Evolutionary conservation across 768 basidiomycete genomes (phyloP).

Genomic region (Polyporus arcularius): DNA sequence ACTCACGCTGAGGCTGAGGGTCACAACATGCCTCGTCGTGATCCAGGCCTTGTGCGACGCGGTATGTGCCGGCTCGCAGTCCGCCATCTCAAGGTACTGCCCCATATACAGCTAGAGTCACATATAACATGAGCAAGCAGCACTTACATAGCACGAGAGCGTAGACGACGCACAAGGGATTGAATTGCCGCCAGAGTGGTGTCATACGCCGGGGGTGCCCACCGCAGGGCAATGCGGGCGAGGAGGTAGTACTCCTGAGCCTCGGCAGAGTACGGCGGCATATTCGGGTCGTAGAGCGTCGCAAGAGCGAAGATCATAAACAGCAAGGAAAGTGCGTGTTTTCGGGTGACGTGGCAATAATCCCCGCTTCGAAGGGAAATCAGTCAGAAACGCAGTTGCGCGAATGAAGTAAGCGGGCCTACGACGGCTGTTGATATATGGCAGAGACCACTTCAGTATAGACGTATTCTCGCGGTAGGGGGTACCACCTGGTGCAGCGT

Average conservation of each 20-base stretch:
- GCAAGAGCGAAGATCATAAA: constrained; percentile 69
- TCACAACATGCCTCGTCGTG: constrained; percentile 55
- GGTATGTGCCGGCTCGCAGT: constrained; percentile 42
- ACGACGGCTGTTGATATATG: constrained; percentile 56
- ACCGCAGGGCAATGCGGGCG: constrained; percentile 52
- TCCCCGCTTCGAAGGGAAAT: constrained; percentile 11
- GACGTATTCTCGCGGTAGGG: constrained; percentile 55
- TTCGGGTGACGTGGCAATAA: constrained; percentile 33
- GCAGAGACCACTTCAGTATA: constrained; percentile 53
- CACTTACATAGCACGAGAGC: neutral
- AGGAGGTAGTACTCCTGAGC: constrained; percentile 66
- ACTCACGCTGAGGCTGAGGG: constrained; percentile 61
- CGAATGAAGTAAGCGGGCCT: constrained; percentile 6
- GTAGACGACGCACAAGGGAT: constrained; percentile 45
- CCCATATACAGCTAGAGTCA: constrained; percentile 39
- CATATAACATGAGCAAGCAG: constrained; percentile 33
- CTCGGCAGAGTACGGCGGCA: constrained; percentile 50
- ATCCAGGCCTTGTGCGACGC: constrained; percentile 54
- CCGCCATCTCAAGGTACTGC: constrained; percentile 57
- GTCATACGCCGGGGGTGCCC: constrained; percentile 46
- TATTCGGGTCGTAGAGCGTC: constrained; percentile 54
- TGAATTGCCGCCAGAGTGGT: constrained; percentile 59
- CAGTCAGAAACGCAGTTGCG: neutral
- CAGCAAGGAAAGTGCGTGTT: constrained; percentile 60
- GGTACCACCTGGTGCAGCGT: constrained; percentile 47